Evolutionary conservation across 176 grass and related monocot genomes (phyloP).

Genomic region (Tillandsia fasciculata): DNA sequence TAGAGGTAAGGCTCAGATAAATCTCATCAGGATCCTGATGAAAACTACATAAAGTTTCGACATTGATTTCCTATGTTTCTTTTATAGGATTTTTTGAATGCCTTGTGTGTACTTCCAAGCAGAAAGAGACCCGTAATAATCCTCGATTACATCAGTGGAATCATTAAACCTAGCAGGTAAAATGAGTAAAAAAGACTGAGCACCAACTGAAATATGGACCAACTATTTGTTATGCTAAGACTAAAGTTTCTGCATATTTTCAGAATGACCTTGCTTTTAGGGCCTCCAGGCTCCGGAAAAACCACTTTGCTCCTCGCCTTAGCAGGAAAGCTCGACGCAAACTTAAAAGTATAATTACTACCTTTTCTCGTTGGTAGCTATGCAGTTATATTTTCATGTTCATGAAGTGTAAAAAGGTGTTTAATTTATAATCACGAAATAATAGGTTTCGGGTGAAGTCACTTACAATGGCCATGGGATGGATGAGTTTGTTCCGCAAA

Average conservation of each 20-base stretch:
- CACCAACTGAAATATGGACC: background rate
- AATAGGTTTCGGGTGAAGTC: conserved; percentile 47
- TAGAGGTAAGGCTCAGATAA: conserved; percentile 41
- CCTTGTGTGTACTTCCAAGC: conserved; percentile 41
- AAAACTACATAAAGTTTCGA: conserved; percentile 4
- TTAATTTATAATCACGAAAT: background rate
- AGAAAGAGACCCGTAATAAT: conserved; percentile 49
- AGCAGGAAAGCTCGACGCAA: conserved; percentile 72
- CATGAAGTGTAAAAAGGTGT: background rate
- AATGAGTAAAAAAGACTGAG: background rate
- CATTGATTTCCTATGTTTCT: background rate
- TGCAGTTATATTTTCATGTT: background rate
- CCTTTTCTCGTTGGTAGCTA: background rate
- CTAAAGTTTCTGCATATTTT: background rate
- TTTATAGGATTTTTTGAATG: conserved; percentile 42
- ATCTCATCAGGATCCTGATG: background rate
- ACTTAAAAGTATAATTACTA: conserved; percentile 33
- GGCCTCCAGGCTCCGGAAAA: conserved; percentile 72
- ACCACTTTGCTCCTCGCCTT: conserved; percentile 66
- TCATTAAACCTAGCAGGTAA: conserved; percentile 53
- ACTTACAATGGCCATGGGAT: conserved; percentile 81
- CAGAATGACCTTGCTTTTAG: conserved; percentile 77
- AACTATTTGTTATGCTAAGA: background rate
- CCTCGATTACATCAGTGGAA: conserved; percentile 50
- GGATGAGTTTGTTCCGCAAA: conserved; percentile 75